Base-by-base conservation (phyloP, 192 early-diverging fungal species). In the Polychytrium aggregatum region DNA sequence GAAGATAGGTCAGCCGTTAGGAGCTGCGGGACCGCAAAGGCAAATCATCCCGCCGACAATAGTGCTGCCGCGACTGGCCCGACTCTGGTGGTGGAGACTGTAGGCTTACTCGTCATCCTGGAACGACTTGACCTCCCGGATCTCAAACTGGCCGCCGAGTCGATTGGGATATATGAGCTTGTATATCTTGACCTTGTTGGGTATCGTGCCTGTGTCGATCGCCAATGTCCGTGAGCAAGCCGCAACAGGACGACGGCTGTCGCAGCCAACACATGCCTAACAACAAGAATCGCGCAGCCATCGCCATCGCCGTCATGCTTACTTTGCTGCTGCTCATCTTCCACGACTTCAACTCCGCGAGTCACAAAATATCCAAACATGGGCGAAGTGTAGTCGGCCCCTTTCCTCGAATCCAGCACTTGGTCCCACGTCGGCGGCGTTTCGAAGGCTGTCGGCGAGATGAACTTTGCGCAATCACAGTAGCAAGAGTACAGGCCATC, bases 401-500 rank as follows among this genome's bases (percentile, higher is more conserved):
- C 29, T 13, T 63, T 65, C 34, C 64, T 56, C 31, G 35, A 35
- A 11, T 49, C 46, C 0, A 43, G 38, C 22, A 38, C 44, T 16
- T 58, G 45, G 18, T 60, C 44, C 21, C 57, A 40, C 28, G 56
- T 18, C 20, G 60, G 60, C 14, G 71, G 33, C 41, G 58, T 29
- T 31, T 63, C 52, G 37, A 65, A 65, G 46, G 90, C 87, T 9
- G 86, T 53, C 45, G 67, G 75, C 42, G 80, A 63, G 37, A 95
- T 82, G 49, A 95, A 85, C 65, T 90, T 91, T 39, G 77, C 87
- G 52, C 87, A 95, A 60, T 95, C 92, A 67, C 92, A 97, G 63
- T 94, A 97, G 40, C 82, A 91, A 5, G 88, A 88, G 63, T 88
- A 97, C 21, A 90, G 72, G 35, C 62, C 60, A 33, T 70, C 59